These are phyloP conservation scores for Debaryomyces subglobosus DNA, from an alignment of 1,139 yeast genomes.

Conservation along the genomic window DNA sequence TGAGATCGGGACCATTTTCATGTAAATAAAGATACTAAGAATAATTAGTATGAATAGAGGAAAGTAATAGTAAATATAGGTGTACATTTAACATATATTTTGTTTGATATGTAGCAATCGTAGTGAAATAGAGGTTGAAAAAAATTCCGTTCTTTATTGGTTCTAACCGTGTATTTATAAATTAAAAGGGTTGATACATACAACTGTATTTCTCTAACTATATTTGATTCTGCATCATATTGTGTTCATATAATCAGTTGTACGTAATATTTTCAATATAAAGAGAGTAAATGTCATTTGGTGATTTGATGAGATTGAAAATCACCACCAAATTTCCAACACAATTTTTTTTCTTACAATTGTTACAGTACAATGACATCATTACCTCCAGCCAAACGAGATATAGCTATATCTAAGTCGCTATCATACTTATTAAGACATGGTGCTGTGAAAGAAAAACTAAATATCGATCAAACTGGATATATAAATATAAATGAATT, in stretches of 20 bases:
- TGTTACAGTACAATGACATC: constrained; percentile 10
- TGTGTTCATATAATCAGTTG: neutral
- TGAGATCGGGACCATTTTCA: neutral
- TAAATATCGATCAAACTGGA: constrained; percentile 69
- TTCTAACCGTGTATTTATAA: neutral
- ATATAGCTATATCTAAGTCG: constrained; percentile 66
- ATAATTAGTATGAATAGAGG: neutral
- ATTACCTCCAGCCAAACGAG: constrained; percentile 37
- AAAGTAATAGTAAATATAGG: neutral
- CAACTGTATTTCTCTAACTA: no score
- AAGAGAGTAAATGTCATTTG: neutral
- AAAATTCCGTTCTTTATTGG: neutral
- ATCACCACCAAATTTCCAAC: neutral
- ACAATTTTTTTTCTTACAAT: neutral
- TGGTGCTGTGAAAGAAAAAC: constrained; percentile 72
- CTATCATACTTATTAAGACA: constrained; percentile 81
- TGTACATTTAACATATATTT: neutral
- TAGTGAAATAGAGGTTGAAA: no score
- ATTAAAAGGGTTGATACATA: neutral
- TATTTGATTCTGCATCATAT: neutral
- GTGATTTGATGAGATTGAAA: neutral
- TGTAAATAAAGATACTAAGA: neutral
- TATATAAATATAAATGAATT: constrained; percentile 58
- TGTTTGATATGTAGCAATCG: neutral
- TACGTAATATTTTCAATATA: neutral